Percentiles rank a stretch among this genome's conserved stretches.
phyloP scores from a whole-genome alignment of 2,329 filamentous ascomycete species.

The Emericellopsis cladophorae region DNA sequence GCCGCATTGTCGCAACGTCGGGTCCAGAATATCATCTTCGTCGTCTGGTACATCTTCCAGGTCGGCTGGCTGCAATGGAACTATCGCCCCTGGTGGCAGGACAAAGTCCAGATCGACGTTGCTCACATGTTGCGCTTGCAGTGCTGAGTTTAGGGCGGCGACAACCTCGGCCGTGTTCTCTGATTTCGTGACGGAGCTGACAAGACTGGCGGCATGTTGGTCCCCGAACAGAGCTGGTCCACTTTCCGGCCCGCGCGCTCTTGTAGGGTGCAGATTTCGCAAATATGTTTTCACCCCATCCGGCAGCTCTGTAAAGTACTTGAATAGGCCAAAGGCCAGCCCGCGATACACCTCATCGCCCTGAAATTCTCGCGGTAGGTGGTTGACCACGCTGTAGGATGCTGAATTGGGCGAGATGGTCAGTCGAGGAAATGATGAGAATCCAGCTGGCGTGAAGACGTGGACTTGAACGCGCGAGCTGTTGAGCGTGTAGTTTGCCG shows the following conservation, averaged over 20 bases:
- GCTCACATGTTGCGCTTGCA: slow-evolving; percentile 70
- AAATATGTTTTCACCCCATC: slow-evolving; percentile 62
- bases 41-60: slow-evolving; percentile 46
- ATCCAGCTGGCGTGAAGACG: slow-evolving; percentile 78
- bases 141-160: slow-evolving; percentile 57
- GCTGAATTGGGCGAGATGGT: slow-evolving; percentile 88
- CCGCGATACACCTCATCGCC: slow-evolving; percentile 88
- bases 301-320: slow-evolving; percentile 85
- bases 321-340: slow-evolving; percentile 82
- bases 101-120: slow-evolving; percentile 84
- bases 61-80: slow-evolving; percentile 47
- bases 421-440: slow-evolving; percentile 80
- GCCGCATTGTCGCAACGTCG: slow-evolving; percentile 58
- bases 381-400: slow-evolving; percentile 80
- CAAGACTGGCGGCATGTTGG: slow-evolving; percentile 84
- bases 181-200: slow-evolving; percentile 70
- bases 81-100: slow-evolving; percentile 64
- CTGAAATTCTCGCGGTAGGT: slow-evolving; percentile 86
- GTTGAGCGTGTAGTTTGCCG: slow-evolving; percentile 73
- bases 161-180: slow-evolving; percentile 66
- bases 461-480: slow-evolving; percentile 92
- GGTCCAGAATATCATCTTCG: slow-evolving; percentile 54
- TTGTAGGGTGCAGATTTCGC: slow-evolving; percentile 41
- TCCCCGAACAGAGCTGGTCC: slow-evolving; percentile 69
- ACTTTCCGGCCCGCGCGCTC: slow-evolving; percentile 47